These are phyloP conservation scores for Trametes hirsuta DNA, from an alignment of 1,284 basidiomycete genomes.

Conservation along the genomic window DNA sequence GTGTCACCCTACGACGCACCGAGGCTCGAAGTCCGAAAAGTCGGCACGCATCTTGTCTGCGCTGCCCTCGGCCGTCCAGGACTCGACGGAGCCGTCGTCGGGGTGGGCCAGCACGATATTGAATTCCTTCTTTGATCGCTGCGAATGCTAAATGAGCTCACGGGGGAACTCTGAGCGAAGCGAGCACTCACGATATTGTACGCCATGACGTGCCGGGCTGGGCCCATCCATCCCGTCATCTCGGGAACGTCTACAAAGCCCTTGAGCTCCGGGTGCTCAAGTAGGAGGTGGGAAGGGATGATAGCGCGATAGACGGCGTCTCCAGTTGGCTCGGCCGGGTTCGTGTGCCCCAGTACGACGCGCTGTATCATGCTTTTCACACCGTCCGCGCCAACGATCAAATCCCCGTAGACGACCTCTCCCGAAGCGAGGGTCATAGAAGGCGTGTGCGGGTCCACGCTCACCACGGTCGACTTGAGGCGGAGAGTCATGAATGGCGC, in stretches of 20 bases:
- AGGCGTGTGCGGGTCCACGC: constrained; percentile 42
- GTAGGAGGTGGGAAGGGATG: constrained; percentile 48
- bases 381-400: constrained; percentile 50
- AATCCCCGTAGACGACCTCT: constrained; percentile 42
- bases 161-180: not conserved
- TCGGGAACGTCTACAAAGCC: constrained; percentile 43
- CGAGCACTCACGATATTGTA: constrained; percentile 43
- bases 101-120: constrained; percentile 49
- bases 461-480: constrained; percentile 48
- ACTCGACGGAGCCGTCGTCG: constrained; percentile 48
- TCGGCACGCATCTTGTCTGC: constrained; percentile 49
- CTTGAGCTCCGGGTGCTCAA: constrained; percentile 52
- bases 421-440: constrained; percentile 43
- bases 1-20: constrained; percentile 30
- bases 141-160: not conserved
- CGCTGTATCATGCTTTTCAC: constrained; percentile 56
- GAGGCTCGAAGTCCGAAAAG: constrained; percentile 48
- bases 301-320: constrained; percentile 56
- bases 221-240: constrained; percentile 50
- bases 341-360: constrained; percentile 41
- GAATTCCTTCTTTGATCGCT: constrained; percentile 45
- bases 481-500: constrained; percentile 47
- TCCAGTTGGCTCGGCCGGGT: constrained; percentile 47
- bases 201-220: constrained; percentile 44
- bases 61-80: constrained; percentile 48